Evolutionary conservation across 2,329 filamentous ascomycete species (phyloP), one percentile per base, ranked within the genome.

Genomic region (Juglanconis oblonga): DNA sequence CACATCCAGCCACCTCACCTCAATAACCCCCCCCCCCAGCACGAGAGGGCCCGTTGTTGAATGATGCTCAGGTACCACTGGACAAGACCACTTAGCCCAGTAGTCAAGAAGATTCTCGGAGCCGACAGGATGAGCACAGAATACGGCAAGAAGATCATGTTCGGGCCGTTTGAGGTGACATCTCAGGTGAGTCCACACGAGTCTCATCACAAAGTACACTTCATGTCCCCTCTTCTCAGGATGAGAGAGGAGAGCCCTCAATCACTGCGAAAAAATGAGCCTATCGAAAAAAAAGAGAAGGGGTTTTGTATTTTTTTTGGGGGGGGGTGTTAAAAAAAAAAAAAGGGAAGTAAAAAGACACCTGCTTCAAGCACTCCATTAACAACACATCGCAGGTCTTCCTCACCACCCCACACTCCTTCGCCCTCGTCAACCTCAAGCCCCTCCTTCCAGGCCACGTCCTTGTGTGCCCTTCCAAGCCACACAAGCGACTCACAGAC

Each of bases 391-490:
- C 24, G 24, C 67, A 97, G 90, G 91, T 97, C 78, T 98, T 98
- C 79, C 85, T 96, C 74, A 81, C 81, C 65, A 96, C 93, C 1
- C 81, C 84, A 0, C 82, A 89, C 68, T 91, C 88, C 67, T 97
- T 92, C 77, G 92, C 91, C 57, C 82, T 98, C 64, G 93, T 98
- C 60, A 99, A 99, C 77, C 86, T 98, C 72, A 97, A 97, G 76
- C 95, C 95, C 31, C 85, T 99, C 42, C 83, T 97, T 1, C 92
- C 93, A 0, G 95, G 95, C 59, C 95, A 99, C 77, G 88, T 98
- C 63, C 89, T 99, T 36, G 85, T 99, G 63, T 97, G 90, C 66
- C 92, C 95, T 0, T 82, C 85, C 24, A 81, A 81, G 38, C 76
- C 79, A 33, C 88, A 92, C 66, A 84, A 82, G 52, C 90, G 91